Evolutionary conservation across 1,139 yeast species (phyloP).

Genomic region (Sugiyamaella grinbergsii): DNA sequence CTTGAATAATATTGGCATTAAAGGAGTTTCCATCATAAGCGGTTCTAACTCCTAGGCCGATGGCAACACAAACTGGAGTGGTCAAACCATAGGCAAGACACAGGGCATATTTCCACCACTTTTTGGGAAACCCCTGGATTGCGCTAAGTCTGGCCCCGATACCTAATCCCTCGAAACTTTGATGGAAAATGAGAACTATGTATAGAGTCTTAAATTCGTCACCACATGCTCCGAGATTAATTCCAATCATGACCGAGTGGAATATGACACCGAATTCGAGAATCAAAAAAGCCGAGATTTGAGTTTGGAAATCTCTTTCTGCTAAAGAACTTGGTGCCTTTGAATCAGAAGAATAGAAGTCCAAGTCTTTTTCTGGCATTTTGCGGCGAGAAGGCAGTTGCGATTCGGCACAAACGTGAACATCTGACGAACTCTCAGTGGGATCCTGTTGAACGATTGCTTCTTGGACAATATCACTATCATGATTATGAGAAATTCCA

Average conservation of each 20-base stretch:
- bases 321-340: conserved; percentile 11
- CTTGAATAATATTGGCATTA: conserved; percentile 64
- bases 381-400: conserved; percentile 35
- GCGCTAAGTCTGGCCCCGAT: conserved; percentile 80
- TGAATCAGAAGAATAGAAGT: conserved; percentile 12
- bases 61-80: conserved; percentile 79
- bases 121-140: conserved; percentile 49
- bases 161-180: conserved; percentile 89
- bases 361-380: conserved; percentile 30
- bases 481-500: conserved; percentile 40
- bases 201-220: conserved; percentile 67
- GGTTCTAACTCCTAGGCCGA: conserved; percentile 79
- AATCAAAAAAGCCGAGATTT: conserved; percentile 49
- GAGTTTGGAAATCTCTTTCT: conserved; percentile 66
- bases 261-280: conserved; percentile 77
- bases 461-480: conserved; percentile 76
- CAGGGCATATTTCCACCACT: conserved; percentile 60
- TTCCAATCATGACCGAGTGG: conserved; percentile 79
- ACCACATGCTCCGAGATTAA: conserved; percentile 68
- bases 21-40: conserved; percentile 56
- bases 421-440: conserved; percentile 11
- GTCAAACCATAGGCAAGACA: conserved; percentile 61
- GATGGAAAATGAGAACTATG: conserved; percentile 84
- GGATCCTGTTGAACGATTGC: conserved; percentile 44
- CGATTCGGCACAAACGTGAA: conserved; percentile 4